Base-by-base conservation (phyloP, 2,329 filamentous ascomycete genomes). In the Aschersonia sp. region DNA sequence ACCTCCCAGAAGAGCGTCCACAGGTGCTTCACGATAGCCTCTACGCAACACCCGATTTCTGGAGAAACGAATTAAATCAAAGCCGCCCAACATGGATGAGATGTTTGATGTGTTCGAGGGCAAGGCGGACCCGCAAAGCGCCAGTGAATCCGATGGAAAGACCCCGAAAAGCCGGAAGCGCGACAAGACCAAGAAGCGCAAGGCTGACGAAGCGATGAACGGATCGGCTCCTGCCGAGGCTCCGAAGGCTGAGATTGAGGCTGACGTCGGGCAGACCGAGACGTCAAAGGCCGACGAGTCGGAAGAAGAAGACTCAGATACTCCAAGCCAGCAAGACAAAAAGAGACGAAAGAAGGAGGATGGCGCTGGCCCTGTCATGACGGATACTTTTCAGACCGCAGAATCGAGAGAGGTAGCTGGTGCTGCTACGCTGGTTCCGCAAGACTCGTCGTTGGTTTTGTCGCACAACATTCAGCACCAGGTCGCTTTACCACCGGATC, bases 391-490 rank as follows among this genome's bases (percentile, higher is more conserved):
- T 64, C 82, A 97, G 69, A 97, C 92, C 10, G 89, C 92, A 60
- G 82, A 95, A 67, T 94, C 89, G 53, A 77, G 90, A 72, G 87
- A 97, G 65, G 77, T 98, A 40, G 87, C 84, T 29, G 84, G 83
- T 30, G 83, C 87, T 5, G 79, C 82, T 32, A 88, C 86, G 7
- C 73, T 81, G 48, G 69, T 75, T 12, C 54, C 73, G 71, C 62
- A 79, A 53, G 84, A 88, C 31, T 72, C 79, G 44, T 79, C 83
- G 5, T 79, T 98, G 31, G 83, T 94, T 29, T 68, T 98, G 46
- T 90, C 87, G 44, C 94, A 98, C 70, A 95, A 98, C 69, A 94
- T 98, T 57, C 89, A 94, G 66, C 92, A 98, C 72, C 90, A 98
- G 67, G 92, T 97, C 56, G 87, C 92, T 10, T 73, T 98, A 22